Percentiles rank a stretch among this genome's conserved stretches.
Conservation (phyloP, 2,329 filamentous ascomycete genomes). For the Venturia nashicola region DNA sequence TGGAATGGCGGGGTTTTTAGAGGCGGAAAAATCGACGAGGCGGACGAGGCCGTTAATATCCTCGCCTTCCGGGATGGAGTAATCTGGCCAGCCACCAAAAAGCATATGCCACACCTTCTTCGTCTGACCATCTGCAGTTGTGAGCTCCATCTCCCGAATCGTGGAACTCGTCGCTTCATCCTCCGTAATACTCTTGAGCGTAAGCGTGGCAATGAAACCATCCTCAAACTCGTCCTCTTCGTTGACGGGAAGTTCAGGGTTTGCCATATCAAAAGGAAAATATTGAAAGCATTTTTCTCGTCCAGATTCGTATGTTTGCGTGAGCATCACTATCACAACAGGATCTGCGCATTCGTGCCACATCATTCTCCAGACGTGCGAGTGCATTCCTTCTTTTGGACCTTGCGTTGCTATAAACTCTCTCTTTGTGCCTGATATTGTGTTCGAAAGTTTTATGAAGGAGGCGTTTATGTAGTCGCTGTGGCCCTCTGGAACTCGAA, state of each 20-base stretch:
- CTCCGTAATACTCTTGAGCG: conserved; percentile 41
- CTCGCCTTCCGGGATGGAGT: conserved; percentile 61
- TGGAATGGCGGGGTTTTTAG: conserved; percentile 33
- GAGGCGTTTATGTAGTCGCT: conserved; percentile 42
- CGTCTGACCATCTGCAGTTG: conserved; percentile 31
- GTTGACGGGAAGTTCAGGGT: conserved; percentile 41
- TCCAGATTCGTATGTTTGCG: conserved; percentile 67
- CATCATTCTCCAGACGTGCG: conserved; percentile 93
- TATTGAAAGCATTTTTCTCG: conserved; percentile 83
- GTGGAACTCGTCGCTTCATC: conserved; percentile 51
- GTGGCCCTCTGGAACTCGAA: conserved; percentile 59
- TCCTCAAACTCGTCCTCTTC: conserved; percentile 52
- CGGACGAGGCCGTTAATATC: conserved; percentile 57
- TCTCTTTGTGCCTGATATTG: conserved; percentile 26
- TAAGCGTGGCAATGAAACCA: conserved; percentile 55
- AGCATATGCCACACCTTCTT: conserved; percentile 72
- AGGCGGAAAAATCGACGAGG: conserved; percentile 54
- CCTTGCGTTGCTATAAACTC: conserved; percentile 91
- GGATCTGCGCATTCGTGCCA: conserved; percentile 60
- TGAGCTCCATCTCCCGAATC: conserved; percentile 56
- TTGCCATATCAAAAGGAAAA: conserved; percentile 46
- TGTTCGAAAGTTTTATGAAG: conserved; percentile 30
- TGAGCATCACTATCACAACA: conserved; percentile 88
- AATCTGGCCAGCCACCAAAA: conserved; percentile 84
- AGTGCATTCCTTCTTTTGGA: conserved; percentile 61